Evolutionary conservation across 345 rosid species (phyloP).

Genomic region (Raphanus raphanistrum): DNA sequence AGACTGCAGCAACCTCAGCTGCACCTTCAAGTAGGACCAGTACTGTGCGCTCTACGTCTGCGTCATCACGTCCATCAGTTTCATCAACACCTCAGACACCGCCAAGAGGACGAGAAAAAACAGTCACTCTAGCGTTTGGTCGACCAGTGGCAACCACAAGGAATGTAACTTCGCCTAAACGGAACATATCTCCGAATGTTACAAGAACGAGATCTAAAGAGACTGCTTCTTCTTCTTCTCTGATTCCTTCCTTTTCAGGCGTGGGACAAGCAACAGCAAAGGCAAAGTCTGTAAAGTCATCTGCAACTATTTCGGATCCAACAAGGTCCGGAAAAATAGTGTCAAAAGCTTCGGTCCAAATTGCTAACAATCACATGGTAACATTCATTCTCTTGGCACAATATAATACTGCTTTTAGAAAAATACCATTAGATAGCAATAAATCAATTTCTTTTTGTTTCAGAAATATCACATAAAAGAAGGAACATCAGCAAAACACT

Average conservation of each 20-base stretch:
- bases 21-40: constrained; percentile 8
- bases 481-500: neutral
- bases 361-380: constrained; percentile 38
- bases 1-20: neutral
- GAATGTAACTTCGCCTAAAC: constrained; percentile 19
- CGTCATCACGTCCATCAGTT: constrained; percentile 17
- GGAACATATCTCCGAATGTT: constrained; percentile 25
- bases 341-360: constrained; percentile 35
- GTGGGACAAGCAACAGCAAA: neutral
- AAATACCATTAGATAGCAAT: neutral
- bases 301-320: constrained; percentile 15
- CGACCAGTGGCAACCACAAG: constrained; percentile 31
- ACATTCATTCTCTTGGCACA: constrained; percentile 8
- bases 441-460: neutral
- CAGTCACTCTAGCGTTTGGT: constrained; percentile 36
- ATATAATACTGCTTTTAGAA: neutral
- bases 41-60: constrained; percentile 24
- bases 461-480: neutral
- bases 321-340: constrained; percentile 14
- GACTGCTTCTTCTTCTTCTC: constrained; percentile 21
- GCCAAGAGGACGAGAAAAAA: constrained; percentile 32
- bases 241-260: constrained; percentile 27
- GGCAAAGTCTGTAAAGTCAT: constrained; percentile 19
- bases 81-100: constrained; percentile 33
- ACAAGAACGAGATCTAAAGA: constrained; percentile 28